Percentiles rank a stretch among this genome's conserved stretches.
phyloP scores from a whole-genome alignment of 2,329 filamentous ascomycete genomes.

The Ophiocordyceps polyrhachis-furcata region DNA sequence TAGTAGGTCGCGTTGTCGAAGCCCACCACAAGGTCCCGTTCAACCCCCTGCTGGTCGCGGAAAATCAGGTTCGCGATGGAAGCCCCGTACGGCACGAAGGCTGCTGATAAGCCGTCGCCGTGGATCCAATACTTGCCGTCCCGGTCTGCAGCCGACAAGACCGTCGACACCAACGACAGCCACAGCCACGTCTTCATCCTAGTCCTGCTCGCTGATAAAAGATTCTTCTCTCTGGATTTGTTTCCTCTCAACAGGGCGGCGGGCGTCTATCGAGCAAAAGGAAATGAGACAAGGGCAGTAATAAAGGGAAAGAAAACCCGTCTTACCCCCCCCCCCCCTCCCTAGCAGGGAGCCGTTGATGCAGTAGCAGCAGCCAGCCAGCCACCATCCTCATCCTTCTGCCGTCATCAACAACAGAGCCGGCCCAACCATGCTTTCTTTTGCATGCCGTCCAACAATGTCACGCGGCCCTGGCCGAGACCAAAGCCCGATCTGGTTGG shows the following conservation, averaged over 20 bases:
- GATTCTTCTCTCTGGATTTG: not conserved
- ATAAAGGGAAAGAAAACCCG: not conserved
- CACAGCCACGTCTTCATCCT: not conserved
- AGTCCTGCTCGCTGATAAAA: not conserved
- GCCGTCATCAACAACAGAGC: not conserved
- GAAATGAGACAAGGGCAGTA: not conserved
- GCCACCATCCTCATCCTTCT: not conserved
- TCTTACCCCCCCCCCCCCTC: not conserved
- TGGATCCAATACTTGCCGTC: constrained; percentile 56
- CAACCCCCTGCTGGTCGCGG: constrained; percentile 46
- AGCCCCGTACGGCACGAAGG: constrained; percentile 59
- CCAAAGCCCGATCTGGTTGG: not conserved
- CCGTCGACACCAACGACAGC: not conserved
- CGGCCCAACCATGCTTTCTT: not conserved
- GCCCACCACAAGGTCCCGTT: constrained; percentile 53
- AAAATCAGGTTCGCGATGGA: constrained; percentile 54
- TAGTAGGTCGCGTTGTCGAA: constrained; percentile 65
- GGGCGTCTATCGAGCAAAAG: not conserved
- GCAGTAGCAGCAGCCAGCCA: not conserved
- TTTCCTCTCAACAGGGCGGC: too few relatives aligned
- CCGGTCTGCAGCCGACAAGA: constrained; percentile 23
- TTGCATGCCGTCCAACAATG: not conserved
- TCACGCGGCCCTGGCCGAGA: not conserved
- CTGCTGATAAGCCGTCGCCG: constrained; percentile 44
- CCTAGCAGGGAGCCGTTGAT: not conserved